Evolutionary conservation across 495 filamentous ascomycete genomes (phyloP).

Genomic region (Penicillium dipodomyicola): DNA sequence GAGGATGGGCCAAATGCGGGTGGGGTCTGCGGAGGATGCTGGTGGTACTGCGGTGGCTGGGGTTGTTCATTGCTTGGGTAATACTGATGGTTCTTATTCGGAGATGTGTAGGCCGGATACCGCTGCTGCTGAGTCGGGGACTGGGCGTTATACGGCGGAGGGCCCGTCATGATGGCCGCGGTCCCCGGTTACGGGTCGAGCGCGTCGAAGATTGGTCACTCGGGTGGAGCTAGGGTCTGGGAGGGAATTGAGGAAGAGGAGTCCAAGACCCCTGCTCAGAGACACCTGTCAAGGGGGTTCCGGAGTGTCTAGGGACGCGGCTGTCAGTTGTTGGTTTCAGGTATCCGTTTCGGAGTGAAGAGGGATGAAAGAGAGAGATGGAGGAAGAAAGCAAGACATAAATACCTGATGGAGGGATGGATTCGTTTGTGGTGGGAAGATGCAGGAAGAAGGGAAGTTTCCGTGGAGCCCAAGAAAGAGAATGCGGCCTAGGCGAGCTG

Average conservation of each 20-base stretch:
- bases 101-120: constrained; percentile 41
- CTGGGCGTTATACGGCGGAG: constrained; percentile 48
- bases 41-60: constrained; percentile 43
- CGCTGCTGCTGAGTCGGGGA: constrained; percentile 45
- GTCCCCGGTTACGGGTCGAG: constrained; percentile 31
- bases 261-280: constrained; percentile 15
- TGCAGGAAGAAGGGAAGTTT: constrained; percentile 30
- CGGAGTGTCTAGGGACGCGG: constrained; percentile 28
- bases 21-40: constrained; percentile 52
- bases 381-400: constrained; percentile 16
- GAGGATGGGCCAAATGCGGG: constrained; percentile 54
- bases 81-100: constrained; percentile 49
- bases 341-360: constrained; percentile 9
- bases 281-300: constrained; percentile 28
- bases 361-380: constrained; percentile 11
- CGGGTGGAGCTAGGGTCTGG: constrained; percentile 6
- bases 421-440: constrained; percentile 34
- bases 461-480: constrained; percentile 33
- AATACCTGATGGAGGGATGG: constrained; percentile 29
- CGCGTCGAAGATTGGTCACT: constrained; percentile 17
- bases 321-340: constrained; percentile 23
- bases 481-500: constrained; percentile 31
- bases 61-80: constrained; percentile 56
- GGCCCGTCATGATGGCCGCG: constrained; percentile 49
- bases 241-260: constrained; percentile 26